phyloP scores from a whole-genome alignment of 805 yeast genomes.

The Brettanomyces sp. region DNA sequence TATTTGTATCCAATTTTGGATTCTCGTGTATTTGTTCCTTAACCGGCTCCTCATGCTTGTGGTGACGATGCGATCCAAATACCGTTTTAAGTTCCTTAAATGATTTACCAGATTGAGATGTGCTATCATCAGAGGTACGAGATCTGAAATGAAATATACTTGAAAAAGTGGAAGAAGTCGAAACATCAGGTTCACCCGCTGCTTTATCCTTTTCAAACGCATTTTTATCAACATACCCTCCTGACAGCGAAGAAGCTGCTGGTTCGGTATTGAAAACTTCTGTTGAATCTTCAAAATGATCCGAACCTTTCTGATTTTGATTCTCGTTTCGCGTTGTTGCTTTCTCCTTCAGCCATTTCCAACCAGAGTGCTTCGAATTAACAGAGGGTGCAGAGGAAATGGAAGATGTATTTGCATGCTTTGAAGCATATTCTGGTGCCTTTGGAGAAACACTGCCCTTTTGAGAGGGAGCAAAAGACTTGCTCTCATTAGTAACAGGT shows the following conservation, averaged over 20 bases:
- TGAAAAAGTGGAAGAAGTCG: neutral
- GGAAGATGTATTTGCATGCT: no score
- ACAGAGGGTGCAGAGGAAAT: neutral
- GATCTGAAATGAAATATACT: neutral
- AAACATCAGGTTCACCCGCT: neutral
- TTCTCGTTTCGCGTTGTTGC: neutral
- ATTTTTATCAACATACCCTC: no score
- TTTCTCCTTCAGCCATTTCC: constrained; percentile 2
- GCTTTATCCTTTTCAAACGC: no score
- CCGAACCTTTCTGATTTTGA: neutral
- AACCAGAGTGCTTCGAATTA: neutral
- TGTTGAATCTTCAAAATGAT: no score
- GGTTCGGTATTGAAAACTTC: no score
- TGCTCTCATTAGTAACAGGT: constrained; percentile 1
- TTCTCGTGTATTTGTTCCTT: neutral
- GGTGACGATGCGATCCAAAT: neutral
- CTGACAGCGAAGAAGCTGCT: no score
- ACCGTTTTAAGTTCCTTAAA: constrained; percentile 1
- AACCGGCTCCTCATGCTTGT: neutral
- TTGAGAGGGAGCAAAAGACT: no score
- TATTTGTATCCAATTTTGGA: no score
- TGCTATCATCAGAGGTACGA: neutral
- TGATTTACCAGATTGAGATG: neutral
- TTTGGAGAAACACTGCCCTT: neutral
- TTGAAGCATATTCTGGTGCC: no score